Base-by-base conservation (phyloP, 352 stramenopile species). In the Hyaloperonospora brassicae region DNA sequence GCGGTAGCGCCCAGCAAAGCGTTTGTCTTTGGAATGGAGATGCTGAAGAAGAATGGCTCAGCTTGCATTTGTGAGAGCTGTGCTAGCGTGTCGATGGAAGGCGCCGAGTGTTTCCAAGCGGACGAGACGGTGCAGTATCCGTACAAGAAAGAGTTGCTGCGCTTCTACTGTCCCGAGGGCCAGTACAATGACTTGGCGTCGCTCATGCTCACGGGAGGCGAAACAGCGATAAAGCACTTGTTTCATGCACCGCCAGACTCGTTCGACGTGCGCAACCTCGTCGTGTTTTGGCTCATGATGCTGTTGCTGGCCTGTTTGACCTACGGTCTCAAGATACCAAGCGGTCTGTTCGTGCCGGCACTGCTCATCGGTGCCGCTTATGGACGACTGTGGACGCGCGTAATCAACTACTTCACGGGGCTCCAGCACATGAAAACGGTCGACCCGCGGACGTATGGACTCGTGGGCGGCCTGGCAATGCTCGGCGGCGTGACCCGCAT, bases 121-220 rank as follows among this genome's bases (percentile, higher is more conserved):
- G 76, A 89, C 45, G 75, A 91, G 45, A 86, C 75, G 1, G 59
- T 73, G 35, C 66, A 81, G 49, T 92, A 92, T 43, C 76, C 81
- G 23, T 93, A 93, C 68, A 82, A 84, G 57, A 83, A 88, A 30
- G 82, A 93, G 24, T 63, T 99, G 2, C 69, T 98, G 23, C 89
- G 83, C 11, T 98, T 98, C 64, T 94, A 96, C 59, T 99, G 96
- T 49, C 76, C 82, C 4, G 61, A 93, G 2, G 96, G 89, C 31
- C 70, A 98, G 57, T 99, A 98, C 84, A 98, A 99, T 60, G 93
- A 98, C 64, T 76, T 98, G 27, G 96, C 95, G 1, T 96, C 87
- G 55, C 72, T 98, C 4, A 97, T 98, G 71, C 83, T 98, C 24
- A 89, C 87, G 14, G 89, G 96, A 50, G 87, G 93, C 31, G 95